These are phyloP conservation scores for Camellia japonica DNA, from an alignment of 148 eudicot genomes.

Conservation along the genomic window DNA sequence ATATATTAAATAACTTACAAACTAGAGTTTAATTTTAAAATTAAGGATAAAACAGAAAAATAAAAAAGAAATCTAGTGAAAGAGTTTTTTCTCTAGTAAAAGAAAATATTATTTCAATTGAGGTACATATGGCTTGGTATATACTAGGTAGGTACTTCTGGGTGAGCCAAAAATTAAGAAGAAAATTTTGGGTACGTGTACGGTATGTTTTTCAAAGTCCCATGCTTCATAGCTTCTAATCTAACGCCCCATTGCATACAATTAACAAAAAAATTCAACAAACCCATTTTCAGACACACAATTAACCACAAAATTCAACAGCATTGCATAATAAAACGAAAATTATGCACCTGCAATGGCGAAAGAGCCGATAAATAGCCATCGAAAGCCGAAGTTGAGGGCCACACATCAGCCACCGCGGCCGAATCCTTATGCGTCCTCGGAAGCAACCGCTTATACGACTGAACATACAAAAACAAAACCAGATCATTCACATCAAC, in stretches of 20 bases:
- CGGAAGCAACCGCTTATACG: constrained; percentile 82
- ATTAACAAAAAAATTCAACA: neutral
- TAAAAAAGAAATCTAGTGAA: too few relatives aligned
- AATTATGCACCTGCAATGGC: constrained; percentile 68
- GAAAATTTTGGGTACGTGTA: too few relatives aligned
- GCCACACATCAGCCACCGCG: constrained; percentile 96
- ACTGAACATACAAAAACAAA: constrained; percentile 76
- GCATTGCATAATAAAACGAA: neutral
- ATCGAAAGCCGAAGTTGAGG: constrained; percentile 87
- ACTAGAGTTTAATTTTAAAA: too few relatives aligned
- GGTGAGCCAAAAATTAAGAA: too few relatives aligned
- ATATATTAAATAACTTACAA: too few relatives aligned
- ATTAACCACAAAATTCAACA: neutral
- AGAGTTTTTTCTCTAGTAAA: too few relatives aligned
- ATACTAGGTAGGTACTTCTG: too few relatives aligned
- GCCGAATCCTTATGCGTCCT: constrained; percentile 81
- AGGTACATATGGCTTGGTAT: too few relatives aligned
- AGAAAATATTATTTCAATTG: too few relatives aligned
- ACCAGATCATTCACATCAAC: constrained; percentile 74
- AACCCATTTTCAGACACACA: neutral
- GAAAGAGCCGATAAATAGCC: constrained; percentile 90
- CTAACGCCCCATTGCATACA: neutral
- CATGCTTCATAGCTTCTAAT: neutral
- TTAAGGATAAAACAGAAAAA: too few relatives aligned
- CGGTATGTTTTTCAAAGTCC: neutral